These are phyloP conservation scores for Entomortierella lignicola DNA, from an alignment of 192 early-diverging fungal species.

Conservation along the genomic window DNA sequence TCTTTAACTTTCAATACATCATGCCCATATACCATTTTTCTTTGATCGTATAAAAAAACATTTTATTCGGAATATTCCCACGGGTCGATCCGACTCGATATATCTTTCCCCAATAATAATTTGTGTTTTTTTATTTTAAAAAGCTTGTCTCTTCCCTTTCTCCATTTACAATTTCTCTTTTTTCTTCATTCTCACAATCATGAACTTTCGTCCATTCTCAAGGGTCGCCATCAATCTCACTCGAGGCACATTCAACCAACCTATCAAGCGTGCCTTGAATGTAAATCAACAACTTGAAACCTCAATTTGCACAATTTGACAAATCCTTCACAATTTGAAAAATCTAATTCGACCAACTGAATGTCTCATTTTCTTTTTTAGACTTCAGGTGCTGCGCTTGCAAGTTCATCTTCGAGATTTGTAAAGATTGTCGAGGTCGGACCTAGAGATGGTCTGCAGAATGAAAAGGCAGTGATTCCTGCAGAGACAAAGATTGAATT, in stretches of 20 bases:
- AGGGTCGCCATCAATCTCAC: conserved; percentile 48
- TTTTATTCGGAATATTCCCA: conserved; percentile 21
- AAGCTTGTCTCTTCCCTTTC: not conserved
- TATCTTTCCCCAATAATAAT: not conserved
- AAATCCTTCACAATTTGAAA: too few species aligned
- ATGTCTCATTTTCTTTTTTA: conserved; percentile 4
- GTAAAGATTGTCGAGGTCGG: conserved; percentile 97
- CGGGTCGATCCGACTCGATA: not conserved
- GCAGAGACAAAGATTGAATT: conserved; percentile 87
- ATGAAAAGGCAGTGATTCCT: conserved; percentile 88
- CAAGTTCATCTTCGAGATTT: conserved; percentile 42
- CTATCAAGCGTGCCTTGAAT: conserved; percentile 34
- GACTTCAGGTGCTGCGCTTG: conserved; percentile 22
- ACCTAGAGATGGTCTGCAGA: conserved; percentile 96
- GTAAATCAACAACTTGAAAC: too few species aligned
- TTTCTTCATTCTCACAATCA: conserved; percentile 8
- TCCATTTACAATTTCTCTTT: not conserved
- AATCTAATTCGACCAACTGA: too few species aligned
- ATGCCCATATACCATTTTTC: conserved; percentile 8
- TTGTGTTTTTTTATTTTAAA: not conserved
- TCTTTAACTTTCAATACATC: not conserved
- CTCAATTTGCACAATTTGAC: too few species aligned
- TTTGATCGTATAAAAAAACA: too few species aligned
- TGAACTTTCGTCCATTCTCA: conserved; percentile 35
- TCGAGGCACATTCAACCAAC: conserved; percentile 25